Base-by-base conservation (phyloP, 192 early-diverging fungal species). In the Linderina pennispora region DNA sequence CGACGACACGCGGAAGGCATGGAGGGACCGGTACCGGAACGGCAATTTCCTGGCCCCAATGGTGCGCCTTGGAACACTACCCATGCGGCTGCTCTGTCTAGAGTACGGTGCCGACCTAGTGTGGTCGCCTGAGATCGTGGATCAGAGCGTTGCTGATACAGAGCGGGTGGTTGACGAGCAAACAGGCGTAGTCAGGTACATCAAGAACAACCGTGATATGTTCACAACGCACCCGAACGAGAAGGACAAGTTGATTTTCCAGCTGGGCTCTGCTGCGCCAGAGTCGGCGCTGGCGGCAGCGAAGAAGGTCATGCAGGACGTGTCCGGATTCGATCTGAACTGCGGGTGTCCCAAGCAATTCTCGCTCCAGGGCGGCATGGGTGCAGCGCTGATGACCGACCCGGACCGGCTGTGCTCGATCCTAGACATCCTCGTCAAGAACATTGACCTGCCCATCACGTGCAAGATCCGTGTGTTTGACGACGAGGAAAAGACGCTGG, bases 301-400 rank as follows among this genome's bases (percentile, higher is more conserved):
- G 3, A 66, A 79, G 32, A 75, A 70, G 21, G 82, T 97, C 75
- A 91, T 86, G 56, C 61, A 82, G 20, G 94, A 99, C 74, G 88
- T 92, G 3, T 71, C 87, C 20, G 93, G 84, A 0, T 85, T 98
- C 44, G 96, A 98, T 64, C 55, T 99, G 39, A 99, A 99, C 71
- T 99, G 96, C 62, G 96, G 96, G 3, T 99, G 96, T 53, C 96
- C 96, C 0, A 97, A 96, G 53, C 79, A 82, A 51, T 99, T 99
- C 50, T 99, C 96, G 8, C 62, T 94, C 13, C 82, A 88, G 26
- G 89, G 83, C 18, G 88, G 91, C 23, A 97, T 97, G 94, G 96
- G 94, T 14, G 88, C 93, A 8, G 91, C 90, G 5, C 68, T 99
- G 32, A 63, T 99, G 43, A 67, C 81, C 11, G 75, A 92, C 28